Evolutionary conservation across 2,329 filamentous ascomycete genomes (phyloP).

Genomic region (Clarireedia hainanense): DNA sequence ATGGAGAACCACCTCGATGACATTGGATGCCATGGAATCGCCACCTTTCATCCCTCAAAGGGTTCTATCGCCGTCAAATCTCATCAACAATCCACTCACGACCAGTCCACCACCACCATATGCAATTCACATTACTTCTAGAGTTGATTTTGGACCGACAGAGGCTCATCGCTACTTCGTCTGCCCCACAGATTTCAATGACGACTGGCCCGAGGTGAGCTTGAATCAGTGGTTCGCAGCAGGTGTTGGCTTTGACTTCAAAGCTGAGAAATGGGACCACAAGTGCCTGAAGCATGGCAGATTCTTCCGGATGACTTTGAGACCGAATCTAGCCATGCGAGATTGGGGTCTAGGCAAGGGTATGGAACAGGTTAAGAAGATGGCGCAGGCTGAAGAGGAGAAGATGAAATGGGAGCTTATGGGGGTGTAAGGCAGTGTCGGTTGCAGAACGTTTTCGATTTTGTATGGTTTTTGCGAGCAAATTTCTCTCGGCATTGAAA

Average conservation of each 20-base stretch:
- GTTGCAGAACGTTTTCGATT: not conserved
- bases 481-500: not conserved
- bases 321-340: slow-evolving; percentile 21
- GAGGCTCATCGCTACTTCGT: slow-evolving; percentile 25
- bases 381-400: not conserved
- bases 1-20: not conserved
- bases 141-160: slow-evolving; percentile 22
- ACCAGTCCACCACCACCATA: slow-evolving; percentile 14
- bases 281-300: slow-evolving; percentile 20
- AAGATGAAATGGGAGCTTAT: not conserved
- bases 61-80: slow-evolving; percentile 15
- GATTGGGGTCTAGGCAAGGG: slow-evolving; percentile 3
- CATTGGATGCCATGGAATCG: not conserved
- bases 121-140: slow-evolving; percentile 22
- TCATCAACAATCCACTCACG: slow-evolving; percentile 21
- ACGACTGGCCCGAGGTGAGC: slow-evolving; percentile 22
- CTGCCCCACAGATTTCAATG: slow-evolving; percentile 15
- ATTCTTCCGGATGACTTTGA: slow-evolving; percentile 23
- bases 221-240: slow-evolving; percentile 22
- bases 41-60: slow-evolving; percentile 9
- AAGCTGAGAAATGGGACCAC: slow-evolving; percentile 24
- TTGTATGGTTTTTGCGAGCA: not conserved
- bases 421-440: not conserved
- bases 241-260: slow-evolving; percentile 20
- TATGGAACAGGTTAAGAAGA: not conserved